phyloP scores from a whole-genome alignment of 345 rosid genomes.

The Rhodomyrtus tomentosa region DNA sequence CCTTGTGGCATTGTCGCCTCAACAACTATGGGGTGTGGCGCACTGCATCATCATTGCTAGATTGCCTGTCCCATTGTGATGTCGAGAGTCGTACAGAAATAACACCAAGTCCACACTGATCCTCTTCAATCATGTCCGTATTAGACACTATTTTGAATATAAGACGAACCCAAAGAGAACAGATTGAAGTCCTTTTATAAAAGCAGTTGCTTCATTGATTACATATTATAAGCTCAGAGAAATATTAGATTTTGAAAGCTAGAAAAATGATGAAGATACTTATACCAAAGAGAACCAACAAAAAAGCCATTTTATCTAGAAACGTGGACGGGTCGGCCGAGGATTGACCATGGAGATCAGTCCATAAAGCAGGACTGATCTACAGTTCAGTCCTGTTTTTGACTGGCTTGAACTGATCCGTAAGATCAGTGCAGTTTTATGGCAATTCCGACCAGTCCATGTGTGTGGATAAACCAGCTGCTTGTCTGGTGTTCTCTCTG shows the following conservation, averaged over 20 bases:
- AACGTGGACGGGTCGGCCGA: not conserved
- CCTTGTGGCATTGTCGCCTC: too few relatives aligned
- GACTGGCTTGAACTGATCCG: not conserved
- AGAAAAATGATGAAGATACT: not conserved
- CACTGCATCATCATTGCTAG: not conserved
- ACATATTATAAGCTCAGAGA: not conserved
- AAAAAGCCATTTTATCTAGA: not conserved
- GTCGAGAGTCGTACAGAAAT: not conserved
- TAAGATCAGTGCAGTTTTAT: not conserved
- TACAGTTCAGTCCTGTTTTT: not conserved
- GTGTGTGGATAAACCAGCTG: not conserved
- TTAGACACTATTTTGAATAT: not conserved
- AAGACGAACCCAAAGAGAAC: not conserved
- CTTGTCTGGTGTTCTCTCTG: not conserved
- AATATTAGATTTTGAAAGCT: not conserved
- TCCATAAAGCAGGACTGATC: not conserved
- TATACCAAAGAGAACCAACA: not conserved
- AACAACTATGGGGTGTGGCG: not conserved
- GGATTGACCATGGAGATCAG: not conserved
- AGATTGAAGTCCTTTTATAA: not conserved
- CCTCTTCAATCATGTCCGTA: not conserved
- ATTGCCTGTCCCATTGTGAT: not conserved
- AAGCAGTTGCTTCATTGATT: not conserved
- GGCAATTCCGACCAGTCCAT: not conserved
- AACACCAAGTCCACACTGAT: not conserved